These are phyloP conservation scores for Penicillium nordicum DNA, from an alignment of 2,329 filamentous ascomycete species.

Conservation along the genomic window DNA sequence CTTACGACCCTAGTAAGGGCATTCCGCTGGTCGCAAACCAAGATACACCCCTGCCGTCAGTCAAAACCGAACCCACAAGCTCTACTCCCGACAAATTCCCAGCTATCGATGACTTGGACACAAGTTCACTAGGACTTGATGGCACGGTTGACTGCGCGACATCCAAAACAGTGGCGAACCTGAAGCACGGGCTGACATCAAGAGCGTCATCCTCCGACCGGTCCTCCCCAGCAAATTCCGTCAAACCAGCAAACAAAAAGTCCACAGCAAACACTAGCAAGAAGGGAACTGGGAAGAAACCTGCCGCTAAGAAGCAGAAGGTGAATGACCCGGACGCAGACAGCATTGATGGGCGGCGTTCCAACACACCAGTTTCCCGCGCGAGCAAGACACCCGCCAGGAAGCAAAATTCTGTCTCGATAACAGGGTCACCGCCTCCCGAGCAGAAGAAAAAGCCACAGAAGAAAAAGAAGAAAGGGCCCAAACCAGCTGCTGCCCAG, in stretches of 20 bases:
- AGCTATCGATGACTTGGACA: slow-evolving; percentile 25
- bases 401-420: slow-evolving; percentile 40
- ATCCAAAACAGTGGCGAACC: slow-evolving; percentile 38
- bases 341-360: slow-evolving; percentile 37
- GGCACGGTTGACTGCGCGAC: slow-evolving; percentile 34
- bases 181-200: slow-evolving; percentile 38
- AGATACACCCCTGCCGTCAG: slow-evolving; percentile 22
- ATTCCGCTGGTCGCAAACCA: slow-evolving; percentile 12
- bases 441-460: slow-evolving; percentile 31
- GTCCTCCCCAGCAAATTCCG: slow-evolving; percentile 37
- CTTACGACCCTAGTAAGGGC: slow-evolving; percentile 16
- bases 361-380: slow-evolving; percentile 40
- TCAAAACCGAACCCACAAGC: slow-evolving; percentile 36
- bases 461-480: slow-evolving; percentile 23
- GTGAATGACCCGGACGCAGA: slow-evolving; percentile 36
- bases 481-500: slow-evolving; percentile 6
- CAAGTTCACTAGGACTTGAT: slow-evolving; percentile 26
- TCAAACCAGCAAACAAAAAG: slow-evolving; percentile 37
- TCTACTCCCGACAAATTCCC: slow-evolving; percentile 32
- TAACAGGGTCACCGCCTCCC: slow-evolving; percentile 40
- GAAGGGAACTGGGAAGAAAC: slow-evolving; percentile 40
- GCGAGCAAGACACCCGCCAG: slow-evolving; percentile 37
- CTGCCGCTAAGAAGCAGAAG: slow-evolving; percentile 43
- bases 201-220: slow-evolving; percentile 39
- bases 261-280: slow-evolving; percentile 32